phyloP scores from a whole-genome alignment of 768 basidiomycete genomes.

The Boletus pseudo-olivaceus region DNA sequence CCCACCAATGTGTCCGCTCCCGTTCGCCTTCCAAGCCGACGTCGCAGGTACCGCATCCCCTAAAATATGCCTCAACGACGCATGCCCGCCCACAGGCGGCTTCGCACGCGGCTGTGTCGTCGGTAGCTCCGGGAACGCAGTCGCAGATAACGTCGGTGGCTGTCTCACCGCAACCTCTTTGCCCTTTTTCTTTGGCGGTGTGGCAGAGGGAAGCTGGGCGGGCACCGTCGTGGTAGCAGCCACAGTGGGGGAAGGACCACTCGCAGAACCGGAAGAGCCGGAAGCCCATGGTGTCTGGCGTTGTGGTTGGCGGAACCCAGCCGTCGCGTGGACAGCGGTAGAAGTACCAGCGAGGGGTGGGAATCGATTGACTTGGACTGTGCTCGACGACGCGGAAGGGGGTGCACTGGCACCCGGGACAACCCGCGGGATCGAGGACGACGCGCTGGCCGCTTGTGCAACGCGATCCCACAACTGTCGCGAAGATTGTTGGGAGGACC shows the following conservation, averaged over 20 bases:
- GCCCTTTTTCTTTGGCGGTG: constrained; percentile 11
- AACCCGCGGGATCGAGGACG: constrained; percentile 36
- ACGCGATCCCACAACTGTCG: constrained; percentile 84
- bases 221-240: background rate
- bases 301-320: constrained; percentile 40
- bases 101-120: constrained; percentile 40
- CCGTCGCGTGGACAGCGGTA: background rate
- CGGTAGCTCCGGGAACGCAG: constrained; percentile 72
- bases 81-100: constrained; percentile 55
- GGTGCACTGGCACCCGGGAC: constrained; percentile 13
- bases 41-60: constrained; percentile 21
- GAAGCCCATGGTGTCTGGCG: constrained; percentile 64
- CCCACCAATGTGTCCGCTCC: background rate
- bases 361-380: constrained; percentile 24
- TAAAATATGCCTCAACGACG: constrained; percentile 64
- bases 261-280: constrained; percentile 5
- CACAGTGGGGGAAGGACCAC: background rate
- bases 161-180: background rate
- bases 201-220: background rate
- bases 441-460: constrained; percentile 66
- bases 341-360: constrained; percentile 25
- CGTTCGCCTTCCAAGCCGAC: constrained; percentile 31
- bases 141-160: constrained; percentile 46
- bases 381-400: constrained; percentile 28
- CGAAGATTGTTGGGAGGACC: constrained; percentile 54